These are phyloP conservation scores for Tritrichomonas foetus DNA, from an alignment of 208 protist species.

Conservation along the genomic window DNA sequence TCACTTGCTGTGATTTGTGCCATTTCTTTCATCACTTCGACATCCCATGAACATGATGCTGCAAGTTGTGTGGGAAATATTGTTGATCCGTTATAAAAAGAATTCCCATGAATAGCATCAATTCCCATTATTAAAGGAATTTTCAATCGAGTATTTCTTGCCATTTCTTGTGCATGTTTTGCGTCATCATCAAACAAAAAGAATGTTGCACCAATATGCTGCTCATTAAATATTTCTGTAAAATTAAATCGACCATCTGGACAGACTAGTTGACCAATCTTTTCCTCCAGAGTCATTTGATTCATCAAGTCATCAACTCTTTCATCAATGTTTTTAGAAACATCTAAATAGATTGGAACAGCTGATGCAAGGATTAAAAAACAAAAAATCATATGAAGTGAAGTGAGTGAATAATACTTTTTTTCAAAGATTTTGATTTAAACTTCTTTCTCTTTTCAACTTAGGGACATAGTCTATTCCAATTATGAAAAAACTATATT, in stretches of 20 bases:
- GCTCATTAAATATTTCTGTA: background rate
- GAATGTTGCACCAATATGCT: background rate
- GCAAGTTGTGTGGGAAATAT: conserved; percentile 59
- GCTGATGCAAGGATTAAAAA: background rate
- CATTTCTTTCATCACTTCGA: conserved; percentile 16
- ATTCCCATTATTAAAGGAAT: conserved; percentile 58
- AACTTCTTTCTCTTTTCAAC: too few species aligned
- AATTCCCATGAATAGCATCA: conserved; percentile 57
- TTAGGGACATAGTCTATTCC: too few species aligned
- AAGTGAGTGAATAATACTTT: too few species aligned
- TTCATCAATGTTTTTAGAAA: background rate
- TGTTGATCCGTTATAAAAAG: conserved; percentile 50
- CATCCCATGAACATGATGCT: conserved; percentile 54
- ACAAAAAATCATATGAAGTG: too few species aligned
- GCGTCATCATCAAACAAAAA: background rate
- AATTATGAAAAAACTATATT: too few species aligned
- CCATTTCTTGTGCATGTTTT: background rate
- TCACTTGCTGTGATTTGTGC: conserved; percentile 49
- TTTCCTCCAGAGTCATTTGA: background rate
- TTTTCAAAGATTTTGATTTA: too few species aligned
- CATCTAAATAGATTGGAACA: background rate
- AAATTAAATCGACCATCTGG: background rate
- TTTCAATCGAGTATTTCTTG: background rate
- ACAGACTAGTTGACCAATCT: background rate
- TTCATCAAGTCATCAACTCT: background rate